These are phyloP conservation scores for Nadsonia starkeyi-henricii DNA, from an alignment of 1,139 yeast species.

Conservation along the genomic window DNA sequence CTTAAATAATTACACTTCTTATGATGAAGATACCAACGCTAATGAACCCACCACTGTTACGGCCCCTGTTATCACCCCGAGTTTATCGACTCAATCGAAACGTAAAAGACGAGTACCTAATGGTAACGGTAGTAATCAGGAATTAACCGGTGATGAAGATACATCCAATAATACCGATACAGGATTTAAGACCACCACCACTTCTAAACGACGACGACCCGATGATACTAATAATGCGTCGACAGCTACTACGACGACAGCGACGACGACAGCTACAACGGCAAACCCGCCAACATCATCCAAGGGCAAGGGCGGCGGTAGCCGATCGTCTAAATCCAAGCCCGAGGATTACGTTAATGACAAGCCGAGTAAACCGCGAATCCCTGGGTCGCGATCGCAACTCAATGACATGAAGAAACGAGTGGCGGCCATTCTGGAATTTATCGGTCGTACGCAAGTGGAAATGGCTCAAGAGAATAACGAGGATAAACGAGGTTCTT, in stretches of 20 bases:
- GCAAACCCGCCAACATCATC: slow-evolving; percentile 6
- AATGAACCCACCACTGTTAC: not conserved
- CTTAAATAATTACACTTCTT: not conserved
- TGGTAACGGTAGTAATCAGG: not conserved
- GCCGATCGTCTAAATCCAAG: slow-evolving; percentile 10
- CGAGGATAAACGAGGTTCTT: slow-evolving; percentile 35
- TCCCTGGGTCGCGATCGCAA: slow-evolving; percentile 62
- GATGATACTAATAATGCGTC: slow-evolving; percentile 1
- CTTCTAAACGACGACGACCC: not conserved
- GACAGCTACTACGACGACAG: slow-evolving; percentile 1
- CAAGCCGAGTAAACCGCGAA: slow-evolving; percentile 69
- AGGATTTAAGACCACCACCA: not conserved
- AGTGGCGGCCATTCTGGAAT: slow-evolving; percentile 81
- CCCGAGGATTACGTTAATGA: slow-evolving; percentile 26
- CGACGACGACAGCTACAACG: slow-evolving; percentile 4
- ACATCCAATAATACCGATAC: not conserved
- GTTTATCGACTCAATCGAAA: not conserved
- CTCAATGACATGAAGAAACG: slow-evolving; percentile 75
- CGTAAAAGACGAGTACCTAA: not conserved
- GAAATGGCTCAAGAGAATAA: slow-evolving; percentile 64
- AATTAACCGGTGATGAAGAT: not conserved
- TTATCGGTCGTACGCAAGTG: slow-evolving; percentile 69
- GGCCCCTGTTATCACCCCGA: no score
- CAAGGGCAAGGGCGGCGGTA: slow-evolving; percentile 1
- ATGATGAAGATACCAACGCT: not conserved